A percentile compares a stretch with the other conserved stretches of the same genome.
Conservation (phyloP, 176 grass and related monocot genomes). For the Leersia perrieri region DNA sequence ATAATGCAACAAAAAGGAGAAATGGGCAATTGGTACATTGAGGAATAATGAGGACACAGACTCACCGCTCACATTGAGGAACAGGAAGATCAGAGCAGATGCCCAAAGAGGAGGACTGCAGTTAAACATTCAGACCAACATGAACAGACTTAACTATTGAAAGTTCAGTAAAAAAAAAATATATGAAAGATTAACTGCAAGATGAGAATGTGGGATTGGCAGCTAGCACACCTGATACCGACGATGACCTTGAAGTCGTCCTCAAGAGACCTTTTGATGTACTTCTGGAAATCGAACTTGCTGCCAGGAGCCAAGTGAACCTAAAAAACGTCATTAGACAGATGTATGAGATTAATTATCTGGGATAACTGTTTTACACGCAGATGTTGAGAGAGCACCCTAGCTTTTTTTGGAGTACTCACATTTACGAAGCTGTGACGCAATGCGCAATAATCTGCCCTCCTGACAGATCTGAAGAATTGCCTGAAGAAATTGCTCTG, state of each 20-base stretch:
- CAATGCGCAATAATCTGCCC: slow-evolving; percentile 75
- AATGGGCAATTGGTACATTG: neutral
- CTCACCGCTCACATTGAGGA: slow-evolving; percentile 76
- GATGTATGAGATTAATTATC: neutral
- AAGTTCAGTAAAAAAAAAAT: neutral
- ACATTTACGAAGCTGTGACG: slow-evolving; percentile 95
- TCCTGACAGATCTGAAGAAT: slow-evolving; percentile 81
- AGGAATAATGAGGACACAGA: too few species aligned
- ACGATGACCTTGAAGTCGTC: slow-evolving; percentile 99
- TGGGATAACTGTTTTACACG: neutral
- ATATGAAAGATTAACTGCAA: neutral
- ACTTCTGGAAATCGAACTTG: slow-evolving; percentile 98
- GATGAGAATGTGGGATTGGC: neutral
- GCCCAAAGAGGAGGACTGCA: slow-evolving; percentile 72
- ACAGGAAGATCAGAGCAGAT: slow-evolving; percentile 74
- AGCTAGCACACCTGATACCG: slow-evolving; percentile 60
- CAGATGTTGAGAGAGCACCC: neutral
- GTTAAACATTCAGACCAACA: slow-evolving; percentile 17
- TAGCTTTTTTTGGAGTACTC: neutral
- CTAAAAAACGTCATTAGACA: slow-evolving; percentile 29
- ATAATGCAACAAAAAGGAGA: neutral
- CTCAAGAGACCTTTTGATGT: slow-evolving; percentile 91
- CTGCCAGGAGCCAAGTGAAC: slow-evolving; percentile 90
- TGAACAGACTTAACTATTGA: neutral
- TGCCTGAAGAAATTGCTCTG: slow-evolving; percentile 95